A percentile compares a stretch with the other conserved stretches of the same genome.
These are phyloP conservation scores for Hyaloscypha bicolor DNA, from an alignment of 495 filamentous ascomycete species.

Conservation along the genomic window DNA sequence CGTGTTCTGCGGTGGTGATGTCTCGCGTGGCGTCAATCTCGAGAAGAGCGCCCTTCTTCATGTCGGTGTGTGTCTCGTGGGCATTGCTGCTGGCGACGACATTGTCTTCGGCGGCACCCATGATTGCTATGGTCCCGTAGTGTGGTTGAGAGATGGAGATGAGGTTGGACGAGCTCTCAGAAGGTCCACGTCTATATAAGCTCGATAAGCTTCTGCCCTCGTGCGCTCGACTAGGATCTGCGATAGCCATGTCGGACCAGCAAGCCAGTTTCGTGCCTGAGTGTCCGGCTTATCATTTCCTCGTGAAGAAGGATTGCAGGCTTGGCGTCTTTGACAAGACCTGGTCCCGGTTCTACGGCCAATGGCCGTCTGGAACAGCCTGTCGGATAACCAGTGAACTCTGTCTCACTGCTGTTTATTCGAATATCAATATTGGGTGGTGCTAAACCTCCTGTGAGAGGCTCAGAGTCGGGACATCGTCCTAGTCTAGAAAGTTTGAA, in stretches of 20 bases:
- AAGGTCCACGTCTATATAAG: neutral
- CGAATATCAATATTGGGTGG: no score
- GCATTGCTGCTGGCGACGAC: neutral
- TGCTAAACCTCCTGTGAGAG: no score
- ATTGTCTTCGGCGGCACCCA: neutral
- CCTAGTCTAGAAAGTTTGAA: neutral
- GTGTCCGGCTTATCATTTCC: neutral
- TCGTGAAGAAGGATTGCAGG: neutral
- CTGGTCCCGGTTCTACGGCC: neutral
- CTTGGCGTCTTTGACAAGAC: neutral
- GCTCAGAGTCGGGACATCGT: neutral
- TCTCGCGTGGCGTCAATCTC: conserved; percentile 24
- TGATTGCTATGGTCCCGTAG: neutral
- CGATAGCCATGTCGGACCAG: neutral
- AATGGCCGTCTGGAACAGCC: neutral
- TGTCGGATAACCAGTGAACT: neutral
- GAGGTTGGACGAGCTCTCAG: neutral
- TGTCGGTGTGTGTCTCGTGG: neutral
- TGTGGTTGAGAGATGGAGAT: neutral
- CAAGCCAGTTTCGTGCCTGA: neutral
- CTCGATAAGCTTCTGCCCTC: neutral
- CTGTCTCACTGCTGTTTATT: neutral
- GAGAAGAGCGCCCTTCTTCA: conserved; percentile 22
- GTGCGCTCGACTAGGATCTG: neutral
- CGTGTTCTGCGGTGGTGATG: conserved; percentile 36